These are phyloP conservation scores for Alternaria triticimaculans DNA, from an alignment of 2,329 filamentous ascomycete species.

Conservation along the genomic window DNA sequence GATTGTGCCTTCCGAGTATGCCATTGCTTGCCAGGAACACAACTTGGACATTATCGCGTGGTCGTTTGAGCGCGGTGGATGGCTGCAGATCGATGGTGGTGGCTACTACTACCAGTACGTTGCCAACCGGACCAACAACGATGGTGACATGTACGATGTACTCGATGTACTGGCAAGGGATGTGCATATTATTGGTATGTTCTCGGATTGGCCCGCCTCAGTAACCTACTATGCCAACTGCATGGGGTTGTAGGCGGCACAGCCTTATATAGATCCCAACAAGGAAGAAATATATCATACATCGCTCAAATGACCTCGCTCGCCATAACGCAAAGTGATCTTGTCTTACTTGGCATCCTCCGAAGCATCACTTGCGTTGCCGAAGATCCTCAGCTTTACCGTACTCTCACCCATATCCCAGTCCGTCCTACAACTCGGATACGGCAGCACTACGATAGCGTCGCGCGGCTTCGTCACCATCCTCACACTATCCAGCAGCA, in stretches of 20 bases:
- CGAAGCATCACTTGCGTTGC: background rate
- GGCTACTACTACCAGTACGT: slow-evolving; percentile 52
- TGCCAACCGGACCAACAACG: slow-evolving; percentile 61
- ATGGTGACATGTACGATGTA: slow-evolving; percentile 70
- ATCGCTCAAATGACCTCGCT: background rate
- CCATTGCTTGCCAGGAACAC: slow-evolving; percentile 64
- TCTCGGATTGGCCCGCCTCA: slow-evolving; percentile 73
- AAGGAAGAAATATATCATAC: background rate
- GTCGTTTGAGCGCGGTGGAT: slow-evolving; percentile 71
- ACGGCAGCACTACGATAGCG: slow-evolving; percentile 41
- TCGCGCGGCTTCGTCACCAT: slow-evolving; percentile 20
- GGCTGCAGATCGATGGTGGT: slow-evolving; percentile 58
- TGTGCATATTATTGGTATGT: slow-evolving; percentile 67
- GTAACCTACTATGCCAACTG: slow-evolving; percentile 76
- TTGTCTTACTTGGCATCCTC: background rate
- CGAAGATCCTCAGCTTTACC: slow-evolving; percentile 29
- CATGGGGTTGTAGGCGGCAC: slow-evolving; percentile 53
- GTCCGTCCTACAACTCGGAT: slow-evolving; percentile 32
- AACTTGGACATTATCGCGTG: slow-evolving; percentile 72
- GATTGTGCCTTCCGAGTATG: slow-evolving; percentile 70
- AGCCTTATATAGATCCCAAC: background rate
- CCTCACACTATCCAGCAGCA: slow-evolving; percentile 34
- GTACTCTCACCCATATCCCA: slow-evolving; percentile 35
- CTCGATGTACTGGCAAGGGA: slow-evolving; percentile 68
- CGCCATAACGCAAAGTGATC: background rate